Percentiles rank a stretch among this genome's conserved stretches.
Conservation (phyloP, 2,329 filamentous ascomycete genomes). For the Arthrobotrys pseudoclavata region DNA sequence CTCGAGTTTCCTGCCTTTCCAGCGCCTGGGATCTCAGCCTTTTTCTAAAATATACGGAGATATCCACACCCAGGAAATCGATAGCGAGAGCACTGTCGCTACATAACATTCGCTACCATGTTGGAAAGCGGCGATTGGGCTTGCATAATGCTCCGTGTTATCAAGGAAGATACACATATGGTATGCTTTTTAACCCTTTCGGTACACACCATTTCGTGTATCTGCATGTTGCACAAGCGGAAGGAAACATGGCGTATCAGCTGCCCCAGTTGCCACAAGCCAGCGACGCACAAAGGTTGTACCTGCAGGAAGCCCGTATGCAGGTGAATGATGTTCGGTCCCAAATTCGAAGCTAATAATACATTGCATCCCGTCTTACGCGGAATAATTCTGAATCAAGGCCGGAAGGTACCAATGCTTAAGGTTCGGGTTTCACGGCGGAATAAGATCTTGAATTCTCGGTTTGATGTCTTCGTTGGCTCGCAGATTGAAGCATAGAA, state of each 20-base stretch:
- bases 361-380: constrained; percentile 10
- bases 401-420: background rate
- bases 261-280: constrained; percentile 9
- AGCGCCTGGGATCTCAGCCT: background rate
- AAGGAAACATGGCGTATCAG: constrained; percentile 19
- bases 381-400: constrained; percentile 19
- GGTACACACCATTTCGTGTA: constrained; percentile 8
- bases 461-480: background rate
- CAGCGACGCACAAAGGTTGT: constrained; percentile 6
- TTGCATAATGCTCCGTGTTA: no score
- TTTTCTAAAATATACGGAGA: constrained; percentile 1
- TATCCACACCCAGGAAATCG: background rate
- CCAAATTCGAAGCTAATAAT: background rate
- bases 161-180: no score
- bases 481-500: no score
- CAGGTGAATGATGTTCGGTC: constrained; percentile 11
- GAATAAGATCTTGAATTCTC: constrained; percentile 4
- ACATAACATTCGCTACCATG: constrained; percentile 10
- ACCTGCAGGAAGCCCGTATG: constrained; percentile 21
- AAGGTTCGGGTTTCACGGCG: constrained; percentile 10
- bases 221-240: constrained; percentile 18
- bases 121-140: background rate
- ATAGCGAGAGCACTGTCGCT: background rate
- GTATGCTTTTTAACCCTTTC: background rate
- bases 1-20: constrained; percentile 6